Conservation (phyloP, 257 asterid genomes). For the Solanum commersonii region DNA sequence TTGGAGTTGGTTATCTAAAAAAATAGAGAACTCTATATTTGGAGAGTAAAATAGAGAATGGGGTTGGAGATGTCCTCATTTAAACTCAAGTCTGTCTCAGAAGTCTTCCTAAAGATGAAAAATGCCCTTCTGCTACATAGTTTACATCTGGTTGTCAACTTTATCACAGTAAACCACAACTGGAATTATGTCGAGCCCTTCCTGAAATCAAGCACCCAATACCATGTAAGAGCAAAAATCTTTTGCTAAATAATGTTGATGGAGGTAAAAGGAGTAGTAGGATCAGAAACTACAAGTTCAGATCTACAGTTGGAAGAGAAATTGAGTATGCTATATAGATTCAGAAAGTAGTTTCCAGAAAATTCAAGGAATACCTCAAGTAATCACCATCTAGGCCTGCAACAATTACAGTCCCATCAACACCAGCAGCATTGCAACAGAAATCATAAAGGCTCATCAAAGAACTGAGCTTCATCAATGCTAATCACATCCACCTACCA, state of each 20-base stretch:
- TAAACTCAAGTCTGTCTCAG: not conserved
- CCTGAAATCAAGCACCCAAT: not conserved
- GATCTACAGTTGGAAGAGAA: not conserved
- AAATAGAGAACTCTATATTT: no score
- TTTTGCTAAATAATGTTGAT: not conserved
- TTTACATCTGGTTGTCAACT: not conserved
- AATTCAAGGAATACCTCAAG: constrained; percentile 37
- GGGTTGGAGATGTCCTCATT: constrained; percentile 24
- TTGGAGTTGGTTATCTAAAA: no score
- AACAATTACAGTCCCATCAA: constrained; percentile 37
- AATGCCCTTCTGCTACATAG: not conserved
- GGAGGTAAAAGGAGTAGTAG: not conserved
- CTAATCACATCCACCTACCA: constrained; percentile 73
- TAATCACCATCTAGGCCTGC: constrained; percentile 95
- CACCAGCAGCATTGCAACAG: constrained; percentile 82
- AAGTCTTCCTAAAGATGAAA: not conserved
- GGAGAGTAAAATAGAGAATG: no score
- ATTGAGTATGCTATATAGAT: not conserved
- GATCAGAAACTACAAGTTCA: not conserved
- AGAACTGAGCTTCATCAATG: constrained; percentile 88
- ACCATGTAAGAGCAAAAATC: not conserved
- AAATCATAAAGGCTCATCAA: constrained; percentile 65
- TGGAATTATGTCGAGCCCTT: not conserved
- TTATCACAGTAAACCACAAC: not conserved
- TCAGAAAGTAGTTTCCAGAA: not conserved